Base-by-base conservation (phyloP, 345 rosid species). In the Euphorbia pulcherrima region DNA sequence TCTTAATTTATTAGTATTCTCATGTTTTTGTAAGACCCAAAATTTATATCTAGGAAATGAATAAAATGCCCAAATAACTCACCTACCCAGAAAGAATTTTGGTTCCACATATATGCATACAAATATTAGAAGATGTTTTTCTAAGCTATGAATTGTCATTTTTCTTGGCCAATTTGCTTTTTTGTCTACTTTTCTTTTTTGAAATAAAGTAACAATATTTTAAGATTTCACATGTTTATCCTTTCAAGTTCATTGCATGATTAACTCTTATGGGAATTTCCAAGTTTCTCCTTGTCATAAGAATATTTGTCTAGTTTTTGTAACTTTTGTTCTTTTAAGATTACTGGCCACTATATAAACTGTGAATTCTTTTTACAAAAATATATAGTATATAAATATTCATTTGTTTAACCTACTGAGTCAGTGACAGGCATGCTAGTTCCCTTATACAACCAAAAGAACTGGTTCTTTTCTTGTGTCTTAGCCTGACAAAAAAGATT, bases 381-480 rank as follows among this genome's bases (percentile, higher is more conserved):
- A 52, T 51, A 46, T 39, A 60, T 56, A 40, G n/a, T 39, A 29
- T 14, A 50, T 21, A 51, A 12, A 52, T 61, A 79, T 70, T 72
- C 69, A 71, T 69, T 75, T 66, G 61, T 70, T 77, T 69, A 63
- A 40, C 37, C 51, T 50, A 75, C 75, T 70, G 72, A 56, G 68
- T 54, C 67, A 29, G 41, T 71, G 90, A 78, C 88, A 85, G 80
- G 87, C 90, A 77, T 83, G 88, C 89, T 75, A 67, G 74, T 77
- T 67, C 73, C 58, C 86, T 84, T 80, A 82, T 67, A 67, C 62
- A 65, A 70, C 79, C 78, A 74, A 71, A 78, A 81, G 79, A 65
- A 77, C 76, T 65, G 9, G 3, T 71, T 58, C 69, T 67, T 67
- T 71, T 69, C 68, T 80, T 86, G 74, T 62, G 60, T 72, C 87